A percentile compares a stretch with the other conserved stretches of the same genome.
These are phyloP conservation scores for Smittium culicis DNA, from an alignment of 371 early-diverging fungal species.

Conservation along the genomic window DNA sequence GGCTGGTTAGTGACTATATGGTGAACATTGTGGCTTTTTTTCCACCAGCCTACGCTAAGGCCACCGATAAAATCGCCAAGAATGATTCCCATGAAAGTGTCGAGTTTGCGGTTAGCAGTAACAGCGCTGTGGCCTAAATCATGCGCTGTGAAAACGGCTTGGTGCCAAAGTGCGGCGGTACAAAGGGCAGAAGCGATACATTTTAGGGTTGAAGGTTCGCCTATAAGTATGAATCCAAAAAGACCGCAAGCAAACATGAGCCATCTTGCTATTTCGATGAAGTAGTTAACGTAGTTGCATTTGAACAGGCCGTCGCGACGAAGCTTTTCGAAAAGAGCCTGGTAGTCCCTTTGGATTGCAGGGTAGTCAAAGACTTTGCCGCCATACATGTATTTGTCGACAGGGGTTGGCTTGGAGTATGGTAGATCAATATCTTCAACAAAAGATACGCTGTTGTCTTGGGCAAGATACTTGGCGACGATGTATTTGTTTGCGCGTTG, in stretches of 20 bases:
- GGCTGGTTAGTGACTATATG: conserved; percentile 79
- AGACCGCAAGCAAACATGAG: conserved; percentile 39
- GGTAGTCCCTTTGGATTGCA: conserved; percentile 41
- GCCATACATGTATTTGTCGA: conserved; percentile 8
- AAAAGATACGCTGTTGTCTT: conserved; percentile 16
- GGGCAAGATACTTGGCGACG: conserved; percentile 26
- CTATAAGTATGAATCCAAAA: conserved; percentile 51
- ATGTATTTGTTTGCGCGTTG: conserved; percentile 53
- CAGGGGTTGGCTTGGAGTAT: conserved; percentile 23
- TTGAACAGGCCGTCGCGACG: conserved; percentile 46
- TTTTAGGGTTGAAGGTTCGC: conserved; percentile 37
- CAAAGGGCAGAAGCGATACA: conserved; percentile 38
- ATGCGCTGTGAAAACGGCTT: conserved; percentile 80
- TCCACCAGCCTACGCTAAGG: conserved; percentile 92
- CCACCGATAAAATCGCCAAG: conserved; percentile 76
- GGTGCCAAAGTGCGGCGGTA: conserved; percentile 78
- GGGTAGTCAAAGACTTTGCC: conserved; percentile 27
- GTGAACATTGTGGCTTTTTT: conserved; percentile 86
- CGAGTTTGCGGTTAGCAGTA: conserved; percentile 54
- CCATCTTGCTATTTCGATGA: conserved; percentile 55
- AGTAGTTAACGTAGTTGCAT: conserved; percentile 63
- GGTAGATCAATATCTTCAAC: conserved; percentile 29
- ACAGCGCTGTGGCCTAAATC: conserved; percentile 91
- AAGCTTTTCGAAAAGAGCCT: conserved; percentile 48
- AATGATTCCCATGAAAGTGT: conserved; percentile 65